Evolutionary conservation across 352 stramenopile genomes (phyloP).

Genomic region (Peronospora destructor): DNA sequence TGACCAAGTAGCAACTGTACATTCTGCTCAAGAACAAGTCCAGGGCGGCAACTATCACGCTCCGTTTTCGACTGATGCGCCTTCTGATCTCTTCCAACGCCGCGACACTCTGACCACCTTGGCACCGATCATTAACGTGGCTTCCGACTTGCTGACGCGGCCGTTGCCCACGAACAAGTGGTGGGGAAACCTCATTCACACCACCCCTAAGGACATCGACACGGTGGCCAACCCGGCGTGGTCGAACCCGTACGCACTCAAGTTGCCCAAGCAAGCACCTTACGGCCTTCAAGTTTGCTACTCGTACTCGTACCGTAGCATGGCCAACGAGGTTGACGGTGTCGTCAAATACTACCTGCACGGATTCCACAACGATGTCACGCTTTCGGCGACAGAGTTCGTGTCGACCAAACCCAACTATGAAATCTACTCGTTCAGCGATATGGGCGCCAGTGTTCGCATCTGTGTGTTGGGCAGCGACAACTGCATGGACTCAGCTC

Average conservation of each 20-base stretch:
- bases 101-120: conserved; percentile 40
- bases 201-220: conserved; percentile 33
- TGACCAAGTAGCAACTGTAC: conserved; percentile 21
- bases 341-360: conserved; percentile 65
- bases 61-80: conserved; percentile 43
- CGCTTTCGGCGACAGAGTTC: conserved; percentile 61
- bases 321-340: conserved; percentile 39
- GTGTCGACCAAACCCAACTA: conserved; percentile 41
- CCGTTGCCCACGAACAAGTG: conserved; percentile 80
- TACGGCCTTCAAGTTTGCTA: conserved; percentile 60
- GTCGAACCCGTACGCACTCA: conserved; percentile 71
- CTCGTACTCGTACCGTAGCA: conserved; percentile 55
- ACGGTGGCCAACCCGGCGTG: conserved; percentile 52
- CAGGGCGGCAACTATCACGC: conserved; percentile 22
- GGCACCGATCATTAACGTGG: conserved; percentile 62
- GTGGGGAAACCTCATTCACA: conserved; percentile 78
- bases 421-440: conserved; percentile 63
- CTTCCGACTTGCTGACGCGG: conserved; percentile 34
- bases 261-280: conserved; percentile 42
- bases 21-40: conserved; percentile 10
- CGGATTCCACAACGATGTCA: conserved; percentile 64
- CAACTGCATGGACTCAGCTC: conserved; percentile 48
- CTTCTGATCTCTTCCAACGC: conserved; percentile 47
- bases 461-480: conserved; percentile 32
- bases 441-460: conserved; percentile 50